These are phyloP conservation scores for Stagonosporopsis chrysanthemi DNA, from an alignment of 2,329 filamentous ascomycete genomes.

Conservation along the genomic window DNA sequence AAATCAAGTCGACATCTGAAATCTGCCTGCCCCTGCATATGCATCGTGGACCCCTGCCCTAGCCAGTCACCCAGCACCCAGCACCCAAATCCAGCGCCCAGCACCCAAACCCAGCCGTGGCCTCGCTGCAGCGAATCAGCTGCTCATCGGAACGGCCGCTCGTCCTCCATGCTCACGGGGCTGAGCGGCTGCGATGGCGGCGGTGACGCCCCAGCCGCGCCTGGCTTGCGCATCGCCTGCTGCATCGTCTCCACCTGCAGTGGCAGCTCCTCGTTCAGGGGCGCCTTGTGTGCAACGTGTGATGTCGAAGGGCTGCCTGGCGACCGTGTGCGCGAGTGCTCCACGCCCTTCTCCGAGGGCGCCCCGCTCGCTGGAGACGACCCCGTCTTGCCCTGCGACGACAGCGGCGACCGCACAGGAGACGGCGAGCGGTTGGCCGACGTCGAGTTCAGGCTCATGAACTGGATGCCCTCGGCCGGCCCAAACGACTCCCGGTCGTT, in stretches of 20 bases:
- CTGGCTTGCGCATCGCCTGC: conserved; percentile 84
- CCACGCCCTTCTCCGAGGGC: conserved; percentile 75
- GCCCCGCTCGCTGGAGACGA: conserved; percentile 81
- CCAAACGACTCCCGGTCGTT: conserved; percentile 58
- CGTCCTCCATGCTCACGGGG: conserved; percentile 50
- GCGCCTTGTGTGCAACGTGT: conserved; percentile 61
- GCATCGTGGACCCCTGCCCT: not conserved
- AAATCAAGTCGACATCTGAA: not conserved
- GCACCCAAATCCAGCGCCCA: no score
- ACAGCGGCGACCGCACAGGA: conserved; percentile 79
- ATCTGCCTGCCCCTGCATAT: conserved; percentile 12
- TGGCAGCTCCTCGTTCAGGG: conserved; percentile 73
- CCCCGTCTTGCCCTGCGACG: conserved; percentile 71
- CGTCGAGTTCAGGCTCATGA: conserved; percentile 69
- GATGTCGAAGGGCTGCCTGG: conserved; percentile 65
- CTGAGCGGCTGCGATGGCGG: conserved; percentile 50
- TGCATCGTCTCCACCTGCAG: conserved; percentile 93
- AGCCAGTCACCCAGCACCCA: not conserved
- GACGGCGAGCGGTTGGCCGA: conserved; percentile 73
- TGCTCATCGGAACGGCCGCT: conserved; percentile 39
- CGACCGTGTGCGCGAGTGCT: conserved; percentile 67
- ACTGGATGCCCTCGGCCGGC: conserved; percentile 68
- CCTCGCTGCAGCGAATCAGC: not conserved
- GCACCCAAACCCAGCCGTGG: no score
- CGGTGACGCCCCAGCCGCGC: conserved; percentile 76